phyloP scores from a whole-genome alignment of 148 eudicot genomes.

The Vaccinium darrowii region DNA sequence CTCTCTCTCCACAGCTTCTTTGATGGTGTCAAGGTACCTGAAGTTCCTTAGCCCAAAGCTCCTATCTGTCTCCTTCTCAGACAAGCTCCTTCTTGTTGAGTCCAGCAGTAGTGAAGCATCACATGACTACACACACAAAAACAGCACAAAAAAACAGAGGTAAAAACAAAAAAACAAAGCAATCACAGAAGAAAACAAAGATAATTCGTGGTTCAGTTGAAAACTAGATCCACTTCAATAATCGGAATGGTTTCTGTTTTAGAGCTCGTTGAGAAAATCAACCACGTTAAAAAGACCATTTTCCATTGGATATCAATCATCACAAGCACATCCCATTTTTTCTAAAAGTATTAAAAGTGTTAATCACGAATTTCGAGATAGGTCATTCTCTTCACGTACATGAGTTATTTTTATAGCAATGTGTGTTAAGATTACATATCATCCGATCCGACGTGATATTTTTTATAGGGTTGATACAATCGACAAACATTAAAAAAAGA shows the following conservation, averaged over 20 bases:
- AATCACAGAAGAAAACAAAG: not conserved
- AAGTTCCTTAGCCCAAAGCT: slow-evolving; percentile 96
- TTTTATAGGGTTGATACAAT: not conserved
- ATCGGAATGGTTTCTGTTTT: not conserved
- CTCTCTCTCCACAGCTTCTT: slow-evolving; percentile 97
- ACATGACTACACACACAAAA: slow-evolving; percentile 52
- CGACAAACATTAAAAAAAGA: too few species aligned
- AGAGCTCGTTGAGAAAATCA: not conserved
- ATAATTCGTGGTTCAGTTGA: not conserved
- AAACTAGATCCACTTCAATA: too few species aligned
- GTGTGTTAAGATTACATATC: too few species aligned
- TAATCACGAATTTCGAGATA: too few species aligned
- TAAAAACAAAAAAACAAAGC: not conserved
- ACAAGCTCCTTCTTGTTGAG: slow-evolving; percentile 88
- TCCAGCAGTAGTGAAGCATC: slow-evolving; percentile 95
- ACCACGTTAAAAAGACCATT: not conserved
- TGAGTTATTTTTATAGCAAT: too few species aligned
- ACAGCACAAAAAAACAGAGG: not conserved
- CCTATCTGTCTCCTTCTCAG: slow-evolving; percentile 96
- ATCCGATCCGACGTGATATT: too few species aligned
- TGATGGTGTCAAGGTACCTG: slow-evolving; percentile 87
- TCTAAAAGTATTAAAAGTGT: too few species aligned
- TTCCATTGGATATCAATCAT: too few species aligned
- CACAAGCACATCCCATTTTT: too few species aligned
- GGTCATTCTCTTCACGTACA: too few species aligned